Evolutionary conservation across 345 rosid genomes (phyloP), one percentile per base, ranked within the genome.

Genomic region (Xanthoceras sorbifolium): DNA sequence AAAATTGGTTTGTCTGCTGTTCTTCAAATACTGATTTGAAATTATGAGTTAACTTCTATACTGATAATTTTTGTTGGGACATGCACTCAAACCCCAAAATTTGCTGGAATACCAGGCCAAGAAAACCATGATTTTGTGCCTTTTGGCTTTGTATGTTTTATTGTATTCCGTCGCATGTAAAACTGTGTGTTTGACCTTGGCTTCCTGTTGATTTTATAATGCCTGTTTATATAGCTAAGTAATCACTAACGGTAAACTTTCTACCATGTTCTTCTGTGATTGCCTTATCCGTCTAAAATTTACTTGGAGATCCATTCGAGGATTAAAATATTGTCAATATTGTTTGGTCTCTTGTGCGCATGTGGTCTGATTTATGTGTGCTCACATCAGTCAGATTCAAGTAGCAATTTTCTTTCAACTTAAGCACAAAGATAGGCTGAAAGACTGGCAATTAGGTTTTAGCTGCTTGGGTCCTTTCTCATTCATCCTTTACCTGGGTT

Each of bases 21-120:
- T 61, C 65, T 22, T 23, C n/a, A 9, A 26, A 38, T 57, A 32
- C 11, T 57, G 48, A 36, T 22, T 20, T 71, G 25, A 31, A 55
- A 28, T 62, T 20, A 42, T 40, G 67, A 1, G 22, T 8, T n/a
- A 46, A 44, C 26, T 73, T 42, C 40, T 62, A 20, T 5, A 9
- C 9, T 72, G 67, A 61, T 62, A 23, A 6, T 32, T 61, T 72
- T 62, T 62, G 54, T 73, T n/a, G 69, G 50, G 68, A 73, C 29
- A 44, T 62, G 48, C 29, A 40, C 9, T 46, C 17, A 42, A 40
- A 3, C 10, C 67, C 26, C 20, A 9, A 44, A 38, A 61, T 38
- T 54, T 42, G 31, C 23, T 17, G 23, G 25, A 3, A 44, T 62
- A 57, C 76, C 61, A 17, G 23, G 6, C 38, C 28, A 23, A 28